phyloP scores from a whole-genome alignment of 1,284 basidiomycete species.

The Austroboletus niveus region DNA sequence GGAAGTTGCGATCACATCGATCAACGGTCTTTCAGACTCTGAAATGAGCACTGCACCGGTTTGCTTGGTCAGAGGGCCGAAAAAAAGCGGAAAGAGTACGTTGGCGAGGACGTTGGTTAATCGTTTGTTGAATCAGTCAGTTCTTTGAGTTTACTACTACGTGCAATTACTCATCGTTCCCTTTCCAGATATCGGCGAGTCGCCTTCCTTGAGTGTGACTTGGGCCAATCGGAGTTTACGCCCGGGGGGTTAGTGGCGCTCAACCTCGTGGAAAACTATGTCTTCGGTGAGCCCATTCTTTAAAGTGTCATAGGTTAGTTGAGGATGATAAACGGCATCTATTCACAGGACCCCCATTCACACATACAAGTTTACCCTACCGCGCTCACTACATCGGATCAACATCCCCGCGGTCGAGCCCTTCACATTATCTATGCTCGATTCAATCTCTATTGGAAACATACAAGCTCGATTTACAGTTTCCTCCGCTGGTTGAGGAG shows the following conservation, averaged over 20 bases:
- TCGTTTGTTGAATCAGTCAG: slow-evolving; percentile 55
- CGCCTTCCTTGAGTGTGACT: slow-evolving; percentile 89
- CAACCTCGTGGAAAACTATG: slow-evolving; percentile 63
- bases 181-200: slow-evolving; percentile 64
- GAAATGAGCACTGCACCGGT: slow-evolving; percentile 28
- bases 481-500: slow-evolving; percentile 35
- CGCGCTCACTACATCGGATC: slow-evolving; percentile 85
- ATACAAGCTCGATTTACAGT: slow-evolving; percentile 72
- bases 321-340: not conserved
- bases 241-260: slow-evolving; percentile 85
- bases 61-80: slow-evolving; percentile 78
- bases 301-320: not conserved
- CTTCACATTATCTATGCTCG: slow-evolving; percentile 75
- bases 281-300: slow-evolving; percentile 59
- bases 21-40: slow-evolving; percentile 6
- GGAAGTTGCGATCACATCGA: slow-evolving; percentile 44
- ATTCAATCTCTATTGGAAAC: slow-evolving; percentile 68
- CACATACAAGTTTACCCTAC: slow-evolving; percentile 71
- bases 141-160: slow-evolving; percentile 4
- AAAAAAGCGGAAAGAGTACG: slow-evolving; percentile 88
- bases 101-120: slow-evolving; percentile 80
- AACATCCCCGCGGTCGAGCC: slow-evolving; percentile 75
- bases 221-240: slow-evolving; percentile 94
- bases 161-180: not conserved
- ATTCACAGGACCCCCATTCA: slow-evolving; percentile 77